Conservation (phyloP, 2,329 filamentous ascomycete species). For the Aspergillus vadensis region DNA sequence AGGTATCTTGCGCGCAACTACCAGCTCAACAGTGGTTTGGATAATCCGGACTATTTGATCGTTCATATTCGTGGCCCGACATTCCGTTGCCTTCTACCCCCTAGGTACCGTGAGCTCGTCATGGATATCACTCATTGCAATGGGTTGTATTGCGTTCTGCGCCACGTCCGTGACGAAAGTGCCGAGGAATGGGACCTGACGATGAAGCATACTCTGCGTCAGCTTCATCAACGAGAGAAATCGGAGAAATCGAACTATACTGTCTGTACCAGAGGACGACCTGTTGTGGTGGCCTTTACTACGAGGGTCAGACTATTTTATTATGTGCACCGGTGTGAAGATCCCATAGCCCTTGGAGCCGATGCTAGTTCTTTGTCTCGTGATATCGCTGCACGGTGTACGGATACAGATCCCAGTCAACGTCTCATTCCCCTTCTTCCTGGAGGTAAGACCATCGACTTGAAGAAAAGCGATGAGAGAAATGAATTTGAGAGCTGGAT, state of each 20-base stretch:
- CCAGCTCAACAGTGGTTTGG: not conserved
- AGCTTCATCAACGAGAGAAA: constrained; percentile 7
- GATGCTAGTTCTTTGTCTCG: constrained; percentile 3
- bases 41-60: not conserved
- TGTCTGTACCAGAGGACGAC: constrained; percentile 5
- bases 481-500: constrained; percentile 18
- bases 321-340: constrained; percentile 12
- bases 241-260: no score
- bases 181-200: constrained; percentile 18
- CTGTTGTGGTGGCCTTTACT: constrained; percentile 18
- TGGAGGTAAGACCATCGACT: constrained; percentile 11
- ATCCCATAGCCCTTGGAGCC: not conserved
- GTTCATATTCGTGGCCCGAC: not conserved
- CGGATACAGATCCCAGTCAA: constrained; percentile 12
- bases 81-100: constrained; percentile 17
- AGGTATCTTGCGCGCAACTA: constrained; percentile 11
- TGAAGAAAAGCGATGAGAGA: constrained; percentile 11
- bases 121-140: constrained; percentile 10
- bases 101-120: constrained; percentile 14
- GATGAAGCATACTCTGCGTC: constrained; percentile 7
- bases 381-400: constrained; percentile 12
- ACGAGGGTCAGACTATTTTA: constrained; percentile 20
- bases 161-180: constrained; percentile 14
- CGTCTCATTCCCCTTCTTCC: constrained; percentile 19
- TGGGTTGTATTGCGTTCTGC: constrained; percentile 15